Conservation (phyloP, 1,284 basidiomycete species). For the Clitocybe nebularis region DNA sequence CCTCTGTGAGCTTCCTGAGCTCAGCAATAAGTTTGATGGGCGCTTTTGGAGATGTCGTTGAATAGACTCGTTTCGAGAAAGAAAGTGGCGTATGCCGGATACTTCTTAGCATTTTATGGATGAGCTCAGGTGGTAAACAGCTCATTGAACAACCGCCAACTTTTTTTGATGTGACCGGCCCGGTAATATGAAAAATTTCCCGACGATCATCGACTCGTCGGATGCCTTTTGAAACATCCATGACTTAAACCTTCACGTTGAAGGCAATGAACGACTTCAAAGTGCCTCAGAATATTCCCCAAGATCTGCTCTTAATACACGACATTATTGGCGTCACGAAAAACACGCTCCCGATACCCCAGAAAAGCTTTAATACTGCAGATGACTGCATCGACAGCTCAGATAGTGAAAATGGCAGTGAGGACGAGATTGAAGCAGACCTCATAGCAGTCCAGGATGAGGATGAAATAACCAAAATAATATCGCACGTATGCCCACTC, state of each 20-base stretch:
- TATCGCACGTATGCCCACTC: conserved; percentile 17
- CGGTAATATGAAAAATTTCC: no score
- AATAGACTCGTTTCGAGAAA: conserved; percentile 26
- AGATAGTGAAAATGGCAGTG: conserved; percentile 47
- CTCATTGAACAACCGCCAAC: no score
- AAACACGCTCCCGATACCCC: conserved; percentile 14
- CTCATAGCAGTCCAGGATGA: conserved; percentile 39
- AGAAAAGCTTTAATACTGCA: conserved; percentile 16
- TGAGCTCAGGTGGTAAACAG: neutral
- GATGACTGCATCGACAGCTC: conserved; percentile 51
- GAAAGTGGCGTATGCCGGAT: conserved; percentile 17
- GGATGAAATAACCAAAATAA: conserved; percentile 24
- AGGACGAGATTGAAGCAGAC: conserved; percentile 66
- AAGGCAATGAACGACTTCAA: conserved; percentile 46
- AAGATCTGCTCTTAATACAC: conserved; percentile 70
- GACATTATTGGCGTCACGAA: conserved; percentile 46
- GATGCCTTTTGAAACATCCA: no score
- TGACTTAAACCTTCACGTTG: conserved; percentile 16
- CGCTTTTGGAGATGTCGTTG: conserved; percentile 38
- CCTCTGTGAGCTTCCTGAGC: conserved; percentile 78
- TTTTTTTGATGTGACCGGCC: no score
- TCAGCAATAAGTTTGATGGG: conserved; percentile 79
- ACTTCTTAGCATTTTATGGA: conserved; percentile 21
- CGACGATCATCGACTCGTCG: conserved; percentile 9
- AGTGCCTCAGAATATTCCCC: conserved; percentile 55